Evolutionary conservation across 2,329 filamentous ascomycete species (phyloP).

Genomic region (Hypoxylon sp.): DNA sequence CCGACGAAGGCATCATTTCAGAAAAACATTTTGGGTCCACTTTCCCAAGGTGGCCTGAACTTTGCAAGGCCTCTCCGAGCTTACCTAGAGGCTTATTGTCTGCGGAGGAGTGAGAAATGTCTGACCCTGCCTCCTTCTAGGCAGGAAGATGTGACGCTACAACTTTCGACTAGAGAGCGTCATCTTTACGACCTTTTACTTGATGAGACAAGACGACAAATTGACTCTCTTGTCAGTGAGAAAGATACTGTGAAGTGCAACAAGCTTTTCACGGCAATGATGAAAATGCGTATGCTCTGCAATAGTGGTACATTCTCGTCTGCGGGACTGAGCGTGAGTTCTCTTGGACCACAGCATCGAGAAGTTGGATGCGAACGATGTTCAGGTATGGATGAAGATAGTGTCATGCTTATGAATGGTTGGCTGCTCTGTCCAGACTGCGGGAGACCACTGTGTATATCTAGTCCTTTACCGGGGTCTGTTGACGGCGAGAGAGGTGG

Average conservation of each 20-base stretch:
- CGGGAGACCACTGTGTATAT: conserved; percentile 5
- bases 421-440: conserved; percentile 15
- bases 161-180: conserved; percentile 12
- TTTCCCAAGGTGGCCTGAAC: conserved; percentile 15
- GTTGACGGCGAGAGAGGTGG: not conserved
- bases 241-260: conserved; percentile 12
- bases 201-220: not conserved
- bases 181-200: conserved; percentile 6
- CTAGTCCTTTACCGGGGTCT: conserved; percentile 3
- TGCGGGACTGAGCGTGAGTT: not conserved
- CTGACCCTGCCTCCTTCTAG: not conserved
- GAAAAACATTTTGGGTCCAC: conserved; percentile 36
- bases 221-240: conserved; percentile 15
- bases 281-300: conserved; percentile 28
- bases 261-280: conserved; percentile 17
- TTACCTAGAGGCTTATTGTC: conserved; percentile 27
- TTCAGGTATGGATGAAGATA: conserved; percentile 6
- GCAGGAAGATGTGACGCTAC: conserved; percentile 2
- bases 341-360: not conserved
- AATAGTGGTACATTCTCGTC: conserved; percentile 19
- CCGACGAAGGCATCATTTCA: conserved; percentile 18
- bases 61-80: conserved; percentile 26
- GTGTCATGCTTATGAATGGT: conserved; percentile 1
- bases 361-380: conserved; percentile 21
- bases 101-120: conserved; percentile 25